Base-by-base conservation (phyloP, 2,329 filamentous ascomycete species). In the Exophiala bonariae region DNA sequence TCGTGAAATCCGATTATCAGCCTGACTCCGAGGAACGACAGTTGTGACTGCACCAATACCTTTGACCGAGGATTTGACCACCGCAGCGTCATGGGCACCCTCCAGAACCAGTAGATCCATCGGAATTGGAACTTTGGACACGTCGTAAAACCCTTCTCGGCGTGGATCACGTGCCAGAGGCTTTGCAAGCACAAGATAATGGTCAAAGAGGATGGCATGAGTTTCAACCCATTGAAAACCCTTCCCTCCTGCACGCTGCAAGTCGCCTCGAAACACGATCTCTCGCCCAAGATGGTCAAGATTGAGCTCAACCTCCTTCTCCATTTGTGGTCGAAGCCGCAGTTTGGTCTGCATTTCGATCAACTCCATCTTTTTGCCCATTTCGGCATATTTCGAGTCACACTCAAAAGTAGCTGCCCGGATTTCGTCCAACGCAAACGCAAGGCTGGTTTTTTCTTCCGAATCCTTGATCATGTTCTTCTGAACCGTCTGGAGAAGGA, bases 21-120 rank as follows among this genome's bases (percentile, higher is more conserved):
- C 51, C 7, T 62, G 61, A n/a, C 59, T 58, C 22, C 63, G 62
- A 1, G 81, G 77, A 5, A 81, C 73, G 9, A 83, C 75, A 19
- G 82, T 62, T n/a, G 79, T 74, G 26, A 86, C 76, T 18, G 83
- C 79, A 40, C 84, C 81, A 42, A 92, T 81, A 64, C 89, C 91
- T 58, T 72, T 71, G 8, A 86, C 77, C 1, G 81, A 77, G 2
- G 80, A 84, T 65, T 93, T 95, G 46, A 91, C 81, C 4, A 97
- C 87, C 0, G 93, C 85, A 55, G 96, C 89, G 56, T 99, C 95
- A 57, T 92, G 89, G 58, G 88, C 85, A 65, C 88, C 96, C 68
- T 99, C 95, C 1, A 99, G 76, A 40, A 95, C 88, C 19, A 99
- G 76, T 2, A 99, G 76, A 59, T 95, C 91, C 92, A 99, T 99